Evolutionary conservation across 2,329 filamentous ascomycete species (phyloP).

Genomic region (Nigrospora oryzae): DNA sequence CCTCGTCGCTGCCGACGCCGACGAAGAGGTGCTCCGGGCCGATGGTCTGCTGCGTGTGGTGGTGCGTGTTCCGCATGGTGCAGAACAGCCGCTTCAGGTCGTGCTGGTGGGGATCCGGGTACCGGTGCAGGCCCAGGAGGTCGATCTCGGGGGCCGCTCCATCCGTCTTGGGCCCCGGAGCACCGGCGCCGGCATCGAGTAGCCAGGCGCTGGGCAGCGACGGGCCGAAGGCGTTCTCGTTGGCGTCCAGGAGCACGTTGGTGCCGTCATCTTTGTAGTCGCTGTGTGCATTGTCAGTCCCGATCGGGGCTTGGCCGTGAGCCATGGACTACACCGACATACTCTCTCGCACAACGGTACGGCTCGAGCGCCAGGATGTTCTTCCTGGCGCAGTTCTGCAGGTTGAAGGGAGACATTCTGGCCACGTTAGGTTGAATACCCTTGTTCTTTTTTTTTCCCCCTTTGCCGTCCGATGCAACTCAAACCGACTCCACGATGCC

Average conservation of each 20-base stretch:
- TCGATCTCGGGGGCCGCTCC: conserved; percentile 53
- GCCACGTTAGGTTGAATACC: too few species aligned
- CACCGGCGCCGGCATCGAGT: conserved; percentile 29
- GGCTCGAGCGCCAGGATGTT: conserved; percentile 72
- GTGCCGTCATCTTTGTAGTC: conserved; percentile 99
- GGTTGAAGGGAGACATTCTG: conserved; percentile 57
- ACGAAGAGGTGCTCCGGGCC: conserved; percentile 83
- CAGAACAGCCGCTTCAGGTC: conserved; percentile 83
- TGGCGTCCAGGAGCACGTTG: conserved; percentile 93
- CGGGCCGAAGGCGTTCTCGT: conserved; percentile 94
- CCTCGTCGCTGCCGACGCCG: conserved; percentile 93
- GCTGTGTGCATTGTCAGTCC: conserved; percentile 39
- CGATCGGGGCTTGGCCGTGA: neutral
- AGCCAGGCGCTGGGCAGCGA: conserved; percentile 52
- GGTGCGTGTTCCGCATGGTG: conserved; percentile 75
- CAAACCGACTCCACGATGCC: too few species aligned
- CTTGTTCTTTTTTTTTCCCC: too few species aligned
- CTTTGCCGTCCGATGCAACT: too few species aligned
- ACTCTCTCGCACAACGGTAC: conserved; percentile 79
- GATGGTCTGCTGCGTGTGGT: conserved; percentile 66
- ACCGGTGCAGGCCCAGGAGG: conserved; percentile 78
- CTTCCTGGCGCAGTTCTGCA: conserved; percentile 64
- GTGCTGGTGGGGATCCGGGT: conserved; percentile 91
- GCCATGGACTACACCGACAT: neutral
- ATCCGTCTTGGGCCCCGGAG: conserved; percentile 10